Base-by-base conservation (phyloP, 306 rosid species). In the Quercus engelmannii region DNA sequence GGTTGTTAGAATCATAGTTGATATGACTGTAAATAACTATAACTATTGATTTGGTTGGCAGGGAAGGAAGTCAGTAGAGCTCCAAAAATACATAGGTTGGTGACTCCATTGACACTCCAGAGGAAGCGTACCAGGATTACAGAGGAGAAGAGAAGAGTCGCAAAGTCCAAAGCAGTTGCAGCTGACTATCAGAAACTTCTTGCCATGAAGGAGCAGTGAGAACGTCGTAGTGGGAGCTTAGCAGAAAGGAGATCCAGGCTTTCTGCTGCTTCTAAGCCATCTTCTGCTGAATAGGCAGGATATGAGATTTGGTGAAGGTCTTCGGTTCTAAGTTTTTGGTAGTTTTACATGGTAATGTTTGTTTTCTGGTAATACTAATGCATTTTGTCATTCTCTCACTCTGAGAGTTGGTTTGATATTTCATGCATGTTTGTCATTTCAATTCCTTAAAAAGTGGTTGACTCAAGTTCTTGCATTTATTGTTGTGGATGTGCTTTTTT, bases 191-290 rank as follows among this genome's bases (percentile, higher is more conserved):
- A 64, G 71, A 64, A 64, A 64, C 46, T 64, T 17, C 71, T 64
- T 64, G 71, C 71, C 41, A 23, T 3, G 46, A 14, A 64, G 46
- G 46, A 64, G 70, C 70, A 28, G 70, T 0, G 21, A 64, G 46
- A 4, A 23, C 46, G 70, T 17, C 46, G 12, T 5, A 64, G 71
- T 64, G 71, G 14, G 71, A 64, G 21, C 71, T 12, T 64, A 30
- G 71, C 71, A 25, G 4, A 64, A 6, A 64, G 46, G 31, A 64
- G 71, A 64, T 64, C 71, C 71, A 64, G 14, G 71, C 71, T 64
- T 28, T 64, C 21, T 64, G 14, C 38, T 64, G 71, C 71, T 64
- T 64, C 71, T 17, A 64, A 64, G 71, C 71, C 71, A 64, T 64
- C 70, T 25, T 1, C 20, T 19, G 65, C 26, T 30, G 71, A 12